Percentiles rank a stretch among this genome's conserved stretches.
Conservation (phyloP, 2,329 filamentous ascomycete species). For the Cadophora sp. region DNA sequence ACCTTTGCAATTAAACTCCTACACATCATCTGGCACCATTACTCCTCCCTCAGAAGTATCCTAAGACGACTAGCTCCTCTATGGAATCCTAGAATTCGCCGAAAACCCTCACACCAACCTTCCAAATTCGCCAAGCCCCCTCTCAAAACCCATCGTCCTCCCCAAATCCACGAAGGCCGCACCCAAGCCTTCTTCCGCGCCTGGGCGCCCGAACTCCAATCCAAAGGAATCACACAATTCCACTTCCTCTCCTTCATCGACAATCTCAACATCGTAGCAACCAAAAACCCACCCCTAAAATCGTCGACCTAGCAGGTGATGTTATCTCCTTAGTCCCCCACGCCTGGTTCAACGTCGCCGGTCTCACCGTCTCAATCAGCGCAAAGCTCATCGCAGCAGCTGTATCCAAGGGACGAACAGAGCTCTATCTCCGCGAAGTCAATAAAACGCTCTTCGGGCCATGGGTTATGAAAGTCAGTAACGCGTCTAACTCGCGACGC, state of each 20-base stretch:
- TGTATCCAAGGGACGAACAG: slow-evolving; percentile 40
- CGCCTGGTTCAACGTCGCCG: slow-evolving; percentile 35
- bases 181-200: slow-evolving; percentile 41
- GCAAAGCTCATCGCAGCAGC: slow-evolving; percentile 36
- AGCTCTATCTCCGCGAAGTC: slow-evolving; percentile 41
- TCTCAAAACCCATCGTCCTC: slow-evolving; percentile 24
- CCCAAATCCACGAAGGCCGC: slow-evolving; percentile 22
- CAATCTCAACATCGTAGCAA: slow-evolving; percentile 46
- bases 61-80: slow-evolving; percentile 8
- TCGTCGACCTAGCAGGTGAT: slow-evolving; percentile 38
- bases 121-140: not conserved
- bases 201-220: slow-evolving; percentile 32
- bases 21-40: not conserved
- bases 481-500: slow-evolving; percentile 39
- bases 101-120: not conserved
- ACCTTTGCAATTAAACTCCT: no score
- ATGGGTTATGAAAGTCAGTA: slow-evolving; percentile 42
- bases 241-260: slow-evolving; percentile 47
- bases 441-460: slow-evolving; percentile 45
- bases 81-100: slow-evolving; percentile 17
- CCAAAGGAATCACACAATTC: slow-evolving; percentile 35
- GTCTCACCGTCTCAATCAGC: slow-evolving; percentile 33
- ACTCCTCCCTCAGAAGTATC: not conserved
- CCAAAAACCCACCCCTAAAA: slow-evolving; percentile 43
- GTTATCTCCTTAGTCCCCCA: slow-evolving; percentile 42